Base-by-base conservation (phyloP, 2,329 filamentous ascomycete species). In the Claviceps humidiphila region DNA sequence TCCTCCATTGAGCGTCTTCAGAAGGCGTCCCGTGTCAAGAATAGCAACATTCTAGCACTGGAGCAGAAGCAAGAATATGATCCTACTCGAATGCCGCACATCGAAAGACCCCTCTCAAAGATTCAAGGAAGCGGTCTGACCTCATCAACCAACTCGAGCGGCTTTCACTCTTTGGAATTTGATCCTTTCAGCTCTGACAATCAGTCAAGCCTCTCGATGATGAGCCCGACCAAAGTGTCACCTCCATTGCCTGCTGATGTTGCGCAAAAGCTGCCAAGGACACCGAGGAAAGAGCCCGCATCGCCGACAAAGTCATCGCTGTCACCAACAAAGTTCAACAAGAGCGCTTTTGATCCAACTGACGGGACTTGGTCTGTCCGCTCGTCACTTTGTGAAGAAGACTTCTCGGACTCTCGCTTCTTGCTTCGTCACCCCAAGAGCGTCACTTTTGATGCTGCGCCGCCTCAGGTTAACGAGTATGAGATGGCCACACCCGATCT, bases 401-500 rank as follows among this genome's bases (percentile, higher is more conserved):
- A 82, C 50, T 71, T 84, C 16, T 79, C 81, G 39, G 78, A 79
- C 6, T 84, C 85, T 51, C 81, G 80, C 58, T 77, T 76, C 13
- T 75, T 89, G 43, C 85, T 89, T 64, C 85, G 89, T 51, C 87
- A 95, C 68, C 84, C 89, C 47, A 98, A 98, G 75, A 96, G 90
- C 62, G 93, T 98, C 54, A 98, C 91, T 0, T 98, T 98, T 65
- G 89, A 97, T 69, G 86, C 85, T 40, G 89, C 88, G 2, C 91
- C 91, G 22, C 93, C 93, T 24, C 87, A 95, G 64, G 79, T 98
- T 62, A 95, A 97, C 64, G 93, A 98, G 70, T 98, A 97, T 66
- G 93, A 97, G 69, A 90, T 96, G 86, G 87, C 89, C 38, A 98
- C 93, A 2, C 93, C 93, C 11, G 93, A 96, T 63, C 80, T 94